Percentiles rank a stretch among this genome's conserved stretches.
Evolutionary conservation across 129 eudicot species (phyloP).

Genomic region (Helianthus tuberosus): DNA sequence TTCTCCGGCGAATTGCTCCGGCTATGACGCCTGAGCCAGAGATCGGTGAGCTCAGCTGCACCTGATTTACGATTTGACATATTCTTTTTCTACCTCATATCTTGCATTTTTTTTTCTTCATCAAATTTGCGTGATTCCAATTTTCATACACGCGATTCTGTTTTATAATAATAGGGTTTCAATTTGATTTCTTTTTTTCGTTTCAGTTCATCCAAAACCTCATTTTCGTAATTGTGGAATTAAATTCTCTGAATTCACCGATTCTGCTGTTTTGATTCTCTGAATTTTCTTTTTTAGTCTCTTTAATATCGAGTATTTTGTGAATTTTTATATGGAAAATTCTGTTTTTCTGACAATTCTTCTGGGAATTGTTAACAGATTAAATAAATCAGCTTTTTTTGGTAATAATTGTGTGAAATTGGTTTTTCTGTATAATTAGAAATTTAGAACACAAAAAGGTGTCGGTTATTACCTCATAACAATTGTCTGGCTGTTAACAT

Average conservation of each 20-base stretch:
- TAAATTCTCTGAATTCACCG: neutral
- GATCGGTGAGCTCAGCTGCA: slow-evolving; percentile 61
- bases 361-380: neutral
- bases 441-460: neutral
- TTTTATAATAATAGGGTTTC: slow-evolving; percentile 1
- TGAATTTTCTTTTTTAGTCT: neutral
- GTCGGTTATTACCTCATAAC: neutral
- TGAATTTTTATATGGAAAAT: neutral
- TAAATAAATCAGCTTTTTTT: neutral
- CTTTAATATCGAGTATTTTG: neutral
- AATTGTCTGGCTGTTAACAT: neutral
- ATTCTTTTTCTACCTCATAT: neutral
- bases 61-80: slow-evolving; percentile 12
- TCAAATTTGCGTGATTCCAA: slow-evolving; percentile 37
- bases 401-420: neutral
- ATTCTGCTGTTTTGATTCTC: slow-evolving; percentile 7
- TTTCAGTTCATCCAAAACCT: neutral
- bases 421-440: neutral
- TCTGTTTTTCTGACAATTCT: slow-evolving; percentile 7
- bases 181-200: neutral
- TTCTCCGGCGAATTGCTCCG: slow-evolving; percentile 38
- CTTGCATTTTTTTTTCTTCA: slow-evolving; percentile 13
- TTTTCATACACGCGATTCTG: slow-evolving; percentile 26
- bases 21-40: slow-evolving; percentile 39
- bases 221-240: neutral